Percentiles rank a stretch among this genome's conserved stretches.
Evolutionary conservation across 805 yeast genomes (phyloP).

Genomic region (Starmera pachycereana): DNA sequence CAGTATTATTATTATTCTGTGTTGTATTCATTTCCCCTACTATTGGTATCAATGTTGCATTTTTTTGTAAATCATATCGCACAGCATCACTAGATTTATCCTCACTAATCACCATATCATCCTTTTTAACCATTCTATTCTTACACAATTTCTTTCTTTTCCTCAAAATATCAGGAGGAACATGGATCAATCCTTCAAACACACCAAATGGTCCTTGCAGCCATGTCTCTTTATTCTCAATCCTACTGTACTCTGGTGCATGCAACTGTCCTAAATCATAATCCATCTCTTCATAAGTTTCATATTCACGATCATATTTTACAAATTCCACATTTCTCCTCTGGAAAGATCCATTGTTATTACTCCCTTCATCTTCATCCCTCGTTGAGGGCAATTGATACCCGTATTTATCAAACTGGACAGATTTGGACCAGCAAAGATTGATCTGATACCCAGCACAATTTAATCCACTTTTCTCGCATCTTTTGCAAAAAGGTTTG

Average conservation of each 20-base stretch:
- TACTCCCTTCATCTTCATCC: constrained; percentile 32
- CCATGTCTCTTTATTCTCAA: constrained; percentile 36
- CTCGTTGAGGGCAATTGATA: constrained; percentile 16
- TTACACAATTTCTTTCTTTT: constrained; percentile 16
- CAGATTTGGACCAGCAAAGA: constrained; percentile 60
- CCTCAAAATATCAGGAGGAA: constrained; percentile 13
- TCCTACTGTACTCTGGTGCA: constrained; percentile 30
- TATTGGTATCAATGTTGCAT: not conserved
- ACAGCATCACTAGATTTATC: too few species aligned
- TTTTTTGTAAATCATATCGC: not conserved
- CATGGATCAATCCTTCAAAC: constrained; percentile 35
- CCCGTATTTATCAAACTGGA: constrained; percentile 39
- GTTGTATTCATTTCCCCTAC: not conserved
- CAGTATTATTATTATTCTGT: not conserved
- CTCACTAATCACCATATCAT: not conserved
- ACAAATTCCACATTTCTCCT: constrained; percentile 70
- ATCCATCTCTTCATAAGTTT: constrained; percentile 78
- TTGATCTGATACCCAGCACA: constrained; percentile 84
- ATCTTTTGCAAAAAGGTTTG: constrained; percentile 62
- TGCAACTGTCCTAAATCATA: constrained; percentile 50
- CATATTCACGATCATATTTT: constrained; percentile 54
- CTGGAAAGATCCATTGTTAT: constrained; percentile 28
- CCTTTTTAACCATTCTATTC: constrained; percentile 1
- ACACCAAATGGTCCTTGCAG: constrained; percentile 78
- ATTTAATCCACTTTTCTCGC: constrained; percentile 51